These are phyloP conservation scores for Bisporella sp. DNA, from an alignment of 2,329 filamentous ascomycete genomes.

Conservation along the genomic window DNA sequence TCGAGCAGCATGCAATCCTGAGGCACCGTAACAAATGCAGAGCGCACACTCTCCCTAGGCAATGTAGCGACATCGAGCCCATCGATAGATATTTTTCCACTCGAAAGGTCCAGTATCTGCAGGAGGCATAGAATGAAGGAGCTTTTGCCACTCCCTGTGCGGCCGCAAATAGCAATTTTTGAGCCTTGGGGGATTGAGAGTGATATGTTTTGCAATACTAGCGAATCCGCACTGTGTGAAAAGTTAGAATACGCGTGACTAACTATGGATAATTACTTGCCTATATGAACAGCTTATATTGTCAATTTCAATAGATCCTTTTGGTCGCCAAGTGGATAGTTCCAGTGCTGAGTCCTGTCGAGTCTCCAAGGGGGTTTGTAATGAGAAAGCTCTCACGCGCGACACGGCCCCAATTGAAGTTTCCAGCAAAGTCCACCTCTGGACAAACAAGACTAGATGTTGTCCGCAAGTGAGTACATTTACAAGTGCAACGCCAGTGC, in stretches of 20 bases:
- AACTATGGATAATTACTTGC: conserved; percentile 1
- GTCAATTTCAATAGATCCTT: conserved; percentile 25
- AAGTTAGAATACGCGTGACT: neutral
- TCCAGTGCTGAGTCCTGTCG: neutral
- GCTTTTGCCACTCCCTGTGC: conserved; percentile 66
- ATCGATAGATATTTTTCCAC: conserved; percentile 80
- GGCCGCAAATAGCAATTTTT: conserved; percentile 44
- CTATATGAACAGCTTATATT: conserved; percentile 19
- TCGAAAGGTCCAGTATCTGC: conserved; percentile 80
- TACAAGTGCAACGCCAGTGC: conserved; percentile 4
- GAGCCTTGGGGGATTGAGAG: conserved; percentile 57
- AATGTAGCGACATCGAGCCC: conserved; percentile 77
- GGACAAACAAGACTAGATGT: neutral
- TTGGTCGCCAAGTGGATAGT: conserved; percentile 2
- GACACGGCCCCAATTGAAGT: conserved; percentile 49
- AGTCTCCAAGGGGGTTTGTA: conserved; percentile 24
- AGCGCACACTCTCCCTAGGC: conserved; percentile 77
- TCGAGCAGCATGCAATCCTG: conserved; percentile 90
- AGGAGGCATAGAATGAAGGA: conserved; percentile 85
- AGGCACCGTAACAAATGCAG: conserved; percentile 89
- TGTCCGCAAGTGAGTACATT: neutral
- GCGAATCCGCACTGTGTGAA: neutral
- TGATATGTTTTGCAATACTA: neutral
- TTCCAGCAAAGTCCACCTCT: conserved; percentile 46
- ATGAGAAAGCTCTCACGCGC: conserved; percentile 43